A percentile compares a stretch with the other conserved stretches of the same genome.
Evolutionary conservation across 352 stramenopile species (phyloP).

Genomic region (Pythium pectinolyticum): DNA sequence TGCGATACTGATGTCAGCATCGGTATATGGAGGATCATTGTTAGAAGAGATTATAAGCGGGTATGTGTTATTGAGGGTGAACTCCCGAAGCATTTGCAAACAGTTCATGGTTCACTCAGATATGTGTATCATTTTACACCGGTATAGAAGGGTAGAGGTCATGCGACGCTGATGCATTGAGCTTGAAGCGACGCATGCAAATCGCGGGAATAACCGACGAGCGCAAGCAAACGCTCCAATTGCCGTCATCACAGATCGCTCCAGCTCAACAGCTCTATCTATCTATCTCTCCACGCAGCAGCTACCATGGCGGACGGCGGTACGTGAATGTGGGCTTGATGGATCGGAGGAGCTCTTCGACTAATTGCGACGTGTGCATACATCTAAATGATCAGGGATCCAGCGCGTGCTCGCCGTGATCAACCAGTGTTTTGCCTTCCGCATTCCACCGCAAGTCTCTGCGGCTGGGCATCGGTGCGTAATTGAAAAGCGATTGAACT

Average conservation of each 20-base stretch:
- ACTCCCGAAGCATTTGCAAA: too few species aligned
- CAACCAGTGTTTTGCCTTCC: constrained; percentile 73
- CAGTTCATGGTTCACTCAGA: too few species aligned
- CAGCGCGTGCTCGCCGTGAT: constrained; percentile 61
- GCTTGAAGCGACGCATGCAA: constrained; percentile 2
- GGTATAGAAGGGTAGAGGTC: too few species aligned
- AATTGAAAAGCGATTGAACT: too few species aligned
- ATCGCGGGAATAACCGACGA: not conserved
- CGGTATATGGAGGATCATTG: too few species aligned
- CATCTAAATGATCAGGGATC: constrained; percentile 33
- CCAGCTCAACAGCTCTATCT: not conserved
- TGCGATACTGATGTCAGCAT: too few species aligned
- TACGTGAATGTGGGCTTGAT: not conserved
- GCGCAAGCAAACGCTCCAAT: not conserved
- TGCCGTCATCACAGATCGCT: not conserved
- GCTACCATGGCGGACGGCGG: constrained; percentile 16
- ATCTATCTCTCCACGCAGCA: not conserved
- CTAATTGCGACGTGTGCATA: not conserved
- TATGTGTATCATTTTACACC: too few species aligned
- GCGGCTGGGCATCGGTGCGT: constrained; percentile 53
- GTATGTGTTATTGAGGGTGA: too few species aligned
- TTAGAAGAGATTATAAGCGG: too few species aligned
- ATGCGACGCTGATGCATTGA: not conserved
- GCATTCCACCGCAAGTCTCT: constrained; percentile 64
- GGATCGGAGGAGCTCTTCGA: not conserved